Percentiles rank a stretch among this genome's conserved stretches.
Evolutionary conservation across 2,329 filamentous ascomycete species (phyloP).

Genomic region (Thelonectria discophora): DNA sequence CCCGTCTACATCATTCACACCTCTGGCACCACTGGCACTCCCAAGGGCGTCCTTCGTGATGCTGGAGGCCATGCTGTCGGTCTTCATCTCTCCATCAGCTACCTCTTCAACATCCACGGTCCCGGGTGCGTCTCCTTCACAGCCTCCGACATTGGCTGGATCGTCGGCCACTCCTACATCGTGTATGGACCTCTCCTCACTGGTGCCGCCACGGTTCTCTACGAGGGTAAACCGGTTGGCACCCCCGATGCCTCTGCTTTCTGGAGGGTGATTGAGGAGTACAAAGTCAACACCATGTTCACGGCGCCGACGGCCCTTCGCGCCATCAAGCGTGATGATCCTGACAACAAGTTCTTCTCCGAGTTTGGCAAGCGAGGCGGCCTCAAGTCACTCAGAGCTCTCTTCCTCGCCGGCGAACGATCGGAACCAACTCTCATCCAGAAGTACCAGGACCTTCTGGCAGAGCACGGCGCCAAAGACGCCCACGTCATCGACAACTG

Average conservation of each 20-base stretch:
- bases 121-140: slow-evolving; percentile 80
- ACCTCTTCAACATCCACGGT: slow-evolving; percentile 83
- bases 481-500: slow-evolving; percentile 68
- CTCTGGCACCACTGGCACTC: slow-evolving; percentile 81
- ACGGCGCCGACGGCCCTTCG: slow-evolving; percentile 89
- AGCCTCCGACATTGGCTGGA: slow-evolving; percentile 91
- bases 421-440: slow-evolving; percentile 87
- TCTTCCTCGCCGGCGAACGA: slow-evolving; percentile 90
- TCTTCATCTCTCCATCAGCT: slow-evolving; percentile 81
- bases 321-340: slow-evolving; percentile 87
- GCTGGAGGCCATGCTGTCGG: slow-evolving; percentile 89
- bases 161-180: slow-evolving; percentile 75
- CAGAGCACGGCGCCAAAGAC: slow-evolving; percentile 69
- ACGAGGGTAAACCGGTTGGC: slow-evolving; percentile 93
- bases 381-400: slow-evolving; percentile 73
- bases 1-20: slow-evolving; percentile 93
- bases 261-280: slow-evolving; percentile 86
- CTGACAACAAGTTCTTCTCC: slow-evolving; percentile 72
- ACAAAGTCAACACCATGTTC: slow-evolving; percentile 84
- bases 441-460: slow-evolving; percentile 80
- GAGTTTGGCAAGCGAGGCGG: slow-evolving; percentile 73
- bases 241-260: slow-evolving; percentile 89
- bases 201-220: slow-evolving; percentile 86
- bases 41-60: slow-evolving; percentile 85
- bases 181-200: slow-evolving; percentile 87